Base-by-base conservation (phyloP, 495 filamentous ascomycete genomes). In the Cercophora sp. region DNA sequence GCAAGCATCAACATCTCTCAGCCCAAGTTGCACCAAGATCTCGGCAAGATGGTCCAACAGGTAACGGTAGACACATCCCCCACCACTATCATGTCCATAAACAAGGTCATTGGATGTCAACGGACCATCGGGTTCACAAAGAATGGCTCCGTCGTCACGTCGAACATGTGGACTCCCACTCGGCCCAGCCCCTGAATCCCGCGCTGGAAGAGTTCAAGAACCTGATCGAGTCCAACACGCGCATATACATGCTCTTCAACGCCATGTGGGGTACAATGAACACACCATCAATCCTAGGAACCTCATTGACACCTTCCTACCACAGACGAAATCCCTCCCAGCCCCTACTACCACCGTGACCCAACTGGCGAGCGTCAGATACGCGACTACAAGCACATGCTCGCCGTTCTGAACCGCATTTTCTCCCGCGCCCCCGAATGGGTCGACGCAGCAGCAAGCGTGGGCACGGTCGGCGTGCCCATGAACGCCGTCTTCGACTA, bases 401-500 rank as follows among this genome's bases (percentile, higher is more conserved):
- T 89, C 1, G 66, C 69, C 8, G 68, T 87, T 1, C 68, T 89
- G 31, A 85, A 86, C 59, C 74, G 82, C 51, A 75, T 87, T 3
- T 73, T 88, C 49, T 79, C 74, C 0, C 73, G 70, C 4, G 83
- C 81, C 0, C 85, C 86, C 1, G 71, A 80, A 46, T 87, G 80
- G 82, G 82, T 70, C 20, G 77, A 74, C 31, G 65, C 71, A 8
- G 73, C 68, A 0, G 71, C 65, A 25, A 69, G 77, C 0, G 77
- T 82, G 0, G 83, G 82, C 5, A 74, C 87, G 58, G 81, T 88
- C 20, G 85, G 86, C 0, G 69, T 86, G 1, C 86, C 86, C 2
- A 80, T 88, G 64, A 78, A 77, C 42, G 84, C 84, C 3, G 73
- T 88, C 19, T 77, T 89, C 11, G 84, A 88, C 60, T 88, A 85